These are phyloP conservation scores for Carnegiea gigantea DNA, from an alignment of 179 eudicot genomes.

Conservation along the genomic window DNA sequence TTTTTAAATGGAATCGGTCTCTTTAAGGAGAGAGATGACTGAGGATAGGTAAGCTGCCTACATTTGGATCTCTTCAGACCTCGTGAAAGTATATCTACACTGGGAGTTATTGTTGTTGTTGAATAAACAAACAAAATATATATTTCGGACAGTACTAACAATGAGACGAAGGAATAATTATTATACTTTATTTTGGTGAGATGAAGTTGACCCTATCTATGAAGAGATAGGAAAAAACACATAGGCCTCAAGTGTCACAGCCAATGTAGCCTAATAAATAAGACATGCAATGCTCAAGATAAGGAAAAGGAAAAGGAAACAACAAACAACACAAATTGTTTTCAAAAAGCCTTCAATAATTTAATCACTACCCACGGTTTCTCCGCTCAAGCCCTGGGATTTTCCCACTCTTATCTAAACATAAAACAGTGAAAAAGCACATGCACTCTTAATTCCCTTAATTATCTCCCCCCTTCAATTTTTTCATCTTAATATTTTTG, in stretches of 20 bases:
- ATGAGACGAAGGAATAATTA: background rate
- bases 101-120: no score
- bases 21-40: no score
- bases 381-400: background rate
- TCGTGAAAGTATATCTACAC: no score
- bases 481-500: no score
- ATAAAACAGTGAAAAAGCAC: background rate
- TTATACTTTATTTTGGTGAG: background rate
- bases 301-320: background rate
- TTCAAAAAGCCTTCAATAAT: background rate
- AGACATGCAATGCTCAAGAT: background rate
- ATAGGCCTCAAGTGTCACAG: conserved; percentile 1
- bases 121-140: no score
- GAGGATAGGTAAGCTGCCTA: no score
- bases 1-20: no score
- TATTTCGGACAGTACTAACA: background rate
- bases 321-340: no score
- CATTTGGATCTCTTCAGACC: no score
- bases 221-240: background rate
- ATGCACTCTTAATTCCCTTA: background rate
- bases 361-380: background rate
- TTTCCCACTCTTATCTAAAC: no score
- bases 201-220: background rate
- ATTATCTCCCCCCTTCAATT: no score
- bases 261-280: background rate